Evolutionary conservation across 2,329 filamentous ascomycete genomes (phyloP).

Genomic region (Thermothelomyces thermophilus): DNA sequence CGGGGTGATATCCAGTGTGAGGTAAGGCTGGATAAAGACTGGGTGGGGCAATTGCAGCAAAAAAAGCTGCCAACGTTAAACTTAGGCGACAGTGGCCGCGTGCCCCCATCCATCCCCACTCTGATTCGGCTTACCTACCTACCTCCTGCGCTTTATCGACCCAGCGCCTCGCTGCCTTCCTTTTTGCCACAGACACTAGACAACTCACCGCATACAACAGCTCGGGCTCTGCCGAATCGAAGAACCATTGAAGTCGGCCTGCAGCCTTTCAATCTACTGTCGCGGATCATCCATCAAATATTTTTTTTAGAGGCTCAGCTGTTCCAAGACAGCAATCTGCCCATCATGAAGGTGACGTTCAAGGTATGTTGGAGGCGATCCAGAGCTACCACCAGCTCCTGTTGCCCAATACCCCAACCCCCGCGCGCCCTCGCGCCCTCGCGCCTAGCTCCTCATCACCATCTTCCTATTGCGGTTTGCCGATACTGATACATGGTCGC

Average conservation of each 20-base stretch:
- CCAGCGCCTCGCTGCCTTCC: constrained; percentile 7
- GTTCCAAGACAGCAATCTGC: constrained; percentile 32
- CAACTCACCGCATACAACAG: constrained; percentile 2
- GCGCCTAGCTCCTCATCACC: neutral
- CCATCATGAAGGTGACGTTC: constrained; percentile 63
- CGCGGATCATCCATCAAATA: neutral
- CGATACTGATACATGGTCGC: constrained; percentile 19
- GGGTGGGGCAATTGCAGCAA: constrained; percentile 7
- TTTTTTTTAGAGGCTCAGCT: constrained; percentile 16
- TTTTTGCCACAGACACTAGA: constrained; percentile 8
- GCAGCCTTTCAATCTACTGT: neutral
- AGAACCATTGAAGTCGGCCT: neutral
- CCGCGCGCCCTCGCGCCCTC: neutral
- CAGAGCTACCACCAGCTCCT: neutral
- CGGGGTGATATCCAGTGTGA: neutral
- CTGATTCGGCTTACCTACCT: neutral
- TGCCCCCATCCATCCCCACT: constrained; percentile 9
- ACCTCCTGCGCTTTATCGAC: neutral
- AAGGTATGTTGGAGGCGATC: constrained; percentile 38
- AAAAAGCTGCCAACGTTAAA: too few relatives aligned
- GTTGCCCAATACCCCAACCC: neutral
- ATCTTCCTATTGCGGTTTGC: neutral
- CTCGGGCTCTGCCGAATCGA: constrained; percentile 1
- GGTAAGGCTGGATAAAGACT: neutral
- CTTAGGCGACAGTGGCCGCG: constrained; percentile 18